Conservation (phyloP, 2,329 filamentous ascomycete genomes). For the Whalleya microplaca region DNA sequence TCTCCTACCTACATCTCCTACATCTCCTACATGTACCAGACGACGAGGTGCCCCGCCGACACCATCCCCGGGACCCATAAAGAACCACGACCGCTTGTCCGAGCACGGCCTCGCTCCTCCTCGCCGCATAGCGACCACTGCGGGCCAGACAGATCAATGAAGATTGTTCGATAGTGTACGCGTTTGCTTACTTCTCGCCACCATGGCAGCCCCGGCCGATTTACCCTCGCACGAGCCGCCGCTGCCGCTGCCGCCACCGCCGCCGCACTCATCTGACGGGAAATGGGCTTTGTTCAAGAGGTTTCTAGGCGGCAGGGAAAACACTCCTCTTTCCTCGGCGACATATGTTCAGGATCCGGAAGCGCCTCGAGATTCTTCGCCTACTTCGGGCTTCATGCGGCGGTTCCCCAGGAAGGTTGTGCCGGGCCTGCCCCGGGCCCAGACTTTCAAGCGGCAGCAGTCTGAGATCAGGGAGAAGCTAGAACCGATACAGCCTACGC, state of each 20-base stretch:
- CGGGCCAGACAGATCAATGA: conserved; percentile 29
- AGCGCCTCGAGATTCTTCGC: conserved; percentile 28
- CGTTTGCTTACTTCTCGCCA: conserved; percentile 24
- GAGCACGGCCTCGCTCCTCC: conserved; percentile 24
- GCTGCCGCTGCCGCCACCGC: too few relatives aligned
- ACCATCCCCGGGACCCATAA: conserved; percentile 17
- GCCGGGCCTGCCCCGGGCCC: conserved; percentile 73
- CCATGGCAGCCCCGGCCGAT: conserved; percentile 34
- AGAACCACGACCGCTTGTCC: conserved; percentile 20
- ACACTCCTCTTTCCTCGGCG: conserved; percentile 23
- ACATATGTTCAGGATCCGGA: conserved; percentile 29
- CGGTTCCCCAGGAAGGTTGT: conserved; percentile 66
- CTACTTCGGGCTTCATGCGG: conserved; percentile 41
- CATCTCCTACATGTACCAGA: too few relatives aligned
- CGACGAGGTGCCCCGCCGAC: conserved; percentile 17
- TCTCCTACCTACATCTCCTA: too few relatives aligned
- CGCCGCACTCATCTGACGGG: conserved; percentile 28
- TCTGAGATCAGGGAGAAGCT: conserved; percentile 79
- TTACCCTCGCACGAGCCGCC: conserved; percentile 30
- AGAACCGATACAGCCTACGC: conserved; percentile 64
- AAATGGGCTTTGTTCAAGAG: conserved; percentile 31
- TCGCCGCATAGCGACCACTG: conserved; percentile 24
- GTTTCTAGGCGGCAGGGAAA: conserved; percentile 32
- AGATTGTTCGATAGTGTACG: conserved; percentile 24
- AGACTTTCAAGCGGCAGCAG: conserved; percentile 81